A percentile compares a stretch with the other conserved stretches of the same genome.
These are phyloP conservation scores for Suhomyces kunorum DNA, from an alignment of 1,139 yeast species.

Conservation along the genomic window DNA sequence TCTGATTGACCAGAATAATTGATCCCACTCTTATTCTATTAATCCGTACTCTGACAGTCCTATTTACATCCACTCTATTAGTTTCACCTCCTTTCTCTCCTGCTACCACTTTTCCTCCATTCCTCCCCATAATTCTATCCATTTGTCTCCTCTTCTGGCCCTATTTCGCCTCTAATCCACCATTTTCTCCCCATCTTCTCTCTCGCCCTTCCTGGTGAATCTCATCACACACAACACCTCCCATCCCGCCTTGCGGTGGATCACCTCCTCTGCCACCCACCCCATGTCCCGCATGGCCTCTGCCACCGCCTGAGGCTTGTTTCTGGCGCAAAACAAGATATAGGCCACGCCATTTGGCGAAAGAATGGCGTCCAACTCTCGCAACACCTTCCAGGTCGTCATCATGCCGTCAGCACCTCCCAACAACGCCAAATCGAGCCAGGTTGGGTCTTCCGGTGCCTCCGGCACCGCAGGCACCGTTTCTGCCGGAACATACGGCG, in stretches of 20 bases:
- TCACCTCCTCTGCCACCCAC: constrained; percentile 56
- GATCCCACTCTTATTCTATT: too few relatives aligned
- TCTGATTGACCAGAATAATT: too few relatives aligned
- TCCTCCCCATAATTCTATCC: too few relatives aligned
- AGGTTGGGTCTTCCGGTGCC: constrained; percentile 47
- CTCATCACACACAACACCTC: constrained; percentile 80
- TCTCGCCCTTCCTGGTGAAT: constrained; percentile 30
- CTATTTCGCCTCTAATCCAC: too few relatives aligned
- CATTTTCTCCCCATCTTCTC: too few relatives aligned
- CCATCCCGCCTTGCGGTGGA: constrained; percentile 88
- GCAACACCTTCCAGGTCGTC: constrained; percentile 66
- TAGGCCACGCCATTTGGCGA: constrained; percentile 71
- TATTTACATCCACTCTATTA: too few relatives aligned
- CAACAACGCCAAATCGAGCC: constrained; percentile 86
- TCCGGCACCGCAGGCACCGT: constrained; percentile 58
- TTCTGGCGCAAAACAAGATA: constrained; percentile 82
- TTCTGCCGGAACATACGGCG: constrained; percentile 94
- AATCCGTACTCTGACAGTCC: too few relatives aligned
- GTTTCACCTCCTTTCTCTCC: too few relatives aligned
- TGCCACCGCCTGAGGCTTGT: constrained; percentile 67
- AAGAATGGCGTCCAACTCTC: constrained; percentile 49
- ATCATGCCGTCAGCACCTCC: constrained; percentile 94
- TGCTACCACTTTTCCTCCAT: neutral
- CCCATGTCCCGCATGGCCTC: constrained; percentile 47
- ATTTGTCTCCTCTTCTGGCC: too few relatives aligned